Conservation (phyloP, 108 stramenopile species). For the Nannochloropsis salina region DNA sequence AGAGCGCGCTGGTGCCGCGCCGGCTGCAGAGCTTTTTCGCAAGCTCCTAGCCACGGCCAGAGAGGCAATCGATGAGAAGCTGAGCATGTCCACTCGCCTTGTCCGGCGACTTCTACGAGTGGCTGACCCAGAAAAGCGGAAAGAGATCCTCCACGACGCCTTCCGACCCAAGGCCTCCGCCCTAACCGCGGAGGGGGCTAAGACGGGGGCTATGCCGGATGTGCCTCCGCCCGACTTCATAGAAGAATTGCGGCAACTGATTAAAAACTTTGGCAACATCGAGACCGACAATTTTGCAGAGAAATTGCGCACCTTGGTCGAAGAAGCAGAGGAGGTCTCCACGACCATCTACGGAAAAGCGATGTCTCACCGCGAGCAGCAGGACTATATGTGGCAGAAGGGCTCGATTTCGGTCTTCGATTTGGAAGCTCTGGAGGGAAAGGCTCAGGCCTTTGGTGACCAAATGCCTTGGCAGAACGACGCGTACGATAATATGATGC, state of each 20-base stretch:
- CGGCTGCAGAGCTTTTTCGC: neutral
- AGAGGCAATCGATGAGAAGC: neutral
- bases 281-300: neutral
- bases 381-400: constrained; percentile 22
- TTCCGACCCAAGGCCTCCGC: neutral
- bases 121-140: neutral
- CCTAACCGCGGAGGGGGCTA: neutral
- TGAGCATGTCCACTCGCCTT: neutral
- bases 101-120: constrained; percentile 17
- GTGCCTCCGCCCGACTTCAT: constrained; percentile 22
- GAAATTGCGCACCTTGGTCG: neutral
- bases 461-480: constrained; percentile 23
- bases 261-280: constrained; percentile 4
- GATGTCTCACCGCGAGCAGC: neutral
- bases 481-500: neutral
- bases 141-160: neutral
- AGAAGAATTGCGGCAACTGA: neutral
- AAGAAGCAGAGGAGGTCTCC: constrained; percentile 21
- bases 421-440: neutral
- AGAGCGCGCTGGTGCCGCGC: neutral
- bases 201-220: neutral
- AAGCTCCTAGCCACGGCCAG: neutral
- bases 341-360: neutral
- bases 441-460: neutral
- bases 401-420: constrained; percentile 17